Conservation (phyloP, 2,329 filamentous ascomycete species). For the Karstenula rhodostoma region DNA sequence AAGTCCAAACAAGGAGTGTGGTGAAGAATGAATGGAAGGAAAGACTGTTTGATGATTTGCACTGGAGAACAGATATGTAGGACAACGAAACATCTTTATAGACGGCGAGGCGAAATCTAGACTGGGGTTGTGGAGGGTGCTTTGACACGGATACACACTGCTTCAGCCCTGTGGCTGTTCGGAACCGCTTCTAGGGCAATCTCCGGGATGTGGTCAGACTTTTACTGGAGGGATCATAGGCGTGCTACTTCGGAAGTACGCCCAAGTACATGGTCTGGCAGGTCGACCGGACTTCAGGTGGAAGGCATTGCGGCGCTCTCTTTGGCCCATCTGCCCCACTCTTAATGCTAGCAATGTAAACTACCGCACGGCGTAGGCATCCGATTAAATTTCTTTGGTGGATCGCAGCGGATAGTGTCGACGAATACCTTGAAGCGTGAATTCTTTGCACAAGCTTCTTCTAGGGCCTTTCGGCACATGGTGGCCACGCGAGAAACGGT, state of each 20-base stretch:
- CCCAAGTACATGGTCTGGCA: conserved; percentile 1
- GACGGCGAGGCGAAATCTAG: background rate
- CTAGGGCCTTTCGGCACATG: background rate
- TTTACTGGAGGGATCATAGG: background rate
- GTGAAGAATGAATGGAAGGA: conserved; percentile 13
- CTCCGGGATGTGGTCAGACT: conserved; percentile 10
- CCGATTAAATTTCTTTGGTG: conserved; percentile 3
- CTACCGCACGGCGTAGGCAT: background rate
- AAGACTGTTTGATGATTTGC: conserved; percentile 11
- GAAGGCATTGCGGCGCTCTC: background rate
- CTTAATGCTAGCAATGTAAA: background rate
- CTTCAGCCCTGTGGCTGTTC: background rate
- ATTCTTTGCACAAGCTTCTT: conserved; percentile 2
- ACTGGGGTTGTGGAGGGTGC: background rate
- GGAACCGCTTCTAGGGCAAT: conserved; percentile 10
- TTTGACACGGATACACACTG: background rate
- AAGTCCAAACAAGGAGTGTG: conserved; percentile 10
- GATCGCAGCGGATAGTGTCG: background rate
- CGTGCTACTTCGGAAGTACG: conserved; percentile 7
- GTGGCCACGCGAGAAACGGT: conserved; percentile 1
- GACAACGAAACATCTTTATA: conserved; percentile 17
- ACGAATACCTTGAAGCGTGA: background rate
- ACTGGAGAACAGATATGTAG: background rate
- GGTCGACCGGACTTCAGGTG: background rate
- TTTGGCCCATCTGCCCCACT: background rate